Conservation (phyloP, 2,329 filamentous ascomycete species). For the Clathrospora elynae region DNA sequence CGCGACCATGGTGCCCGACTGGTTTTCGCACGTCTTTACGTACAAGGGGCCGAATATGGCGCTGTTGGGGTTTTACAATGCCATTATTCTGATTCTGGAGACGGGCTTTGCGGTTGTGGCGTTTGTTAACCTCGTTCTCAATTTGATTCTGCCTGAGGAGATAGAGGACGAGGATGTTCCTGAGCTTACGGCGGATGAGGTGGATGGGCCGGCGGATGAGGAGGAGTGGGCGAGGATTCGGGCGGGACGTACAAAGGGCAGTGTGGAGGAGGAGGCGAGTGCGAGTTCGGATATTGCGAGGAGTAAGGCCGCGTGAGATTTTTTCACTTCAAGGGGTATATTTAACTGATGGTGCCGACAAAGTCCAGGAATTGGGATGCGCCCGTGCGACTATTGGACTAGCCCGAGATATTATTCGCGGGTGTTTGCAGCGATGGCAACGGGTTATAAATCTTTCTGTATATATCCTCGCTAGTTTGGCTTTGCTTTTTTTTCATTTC, state of each 20-base stretch:
- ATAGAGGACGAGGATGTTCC: slow-evolving; percentile 65
- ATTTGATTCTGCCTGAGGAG: slow-evolving; percentile 74
- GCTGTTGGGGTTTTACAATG: slow-evolving; percentile 75
- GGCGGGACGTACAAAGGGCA: slow-evolving; percentile 18
- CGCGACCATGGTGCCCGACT: slow-evolving; percentile 57
- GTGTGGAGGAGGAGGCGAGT: slow-evolving; percentile 29
- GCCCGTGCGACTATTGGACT: no score
- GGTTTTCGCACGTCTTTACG: slow-evolving; percentile 74
- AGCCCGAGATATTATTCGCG: no score
- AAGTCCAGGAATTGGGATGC: no score
- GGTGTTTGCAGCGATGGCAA: no score
- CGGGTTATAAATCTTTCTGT: no score
- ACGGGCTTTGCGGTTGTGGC: slow-evolving; percentile 75
- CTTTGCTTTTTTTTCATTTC: no score
- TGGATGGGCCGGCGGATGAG: slow-evolving; percentile 46
- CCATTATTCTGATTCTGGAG: slow-evolving; percentile 57
- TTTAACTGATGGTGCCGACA: no score
- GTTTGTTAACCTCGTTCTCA: slow-evolving; percentile 73
- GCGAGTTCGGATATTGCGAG: slow-evolving; percentile 22
- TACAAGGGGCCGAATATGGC: slow-evolving; percentile 70
- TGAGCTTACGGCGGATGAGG: slow-evolving; percentile 51
- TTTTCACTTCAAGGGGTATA: no score
- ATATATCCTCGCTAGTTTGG: no score
- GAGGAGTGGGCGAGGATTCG: slow-evolving; percentile 50
- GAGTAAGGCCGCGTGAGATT: slow-evolving; percentile 15